These are phyloP conservation scores for Barnettozyma botsteinii DNA, from an alignment of 805 yeast species.

Conservation along the genomic window DNA sequence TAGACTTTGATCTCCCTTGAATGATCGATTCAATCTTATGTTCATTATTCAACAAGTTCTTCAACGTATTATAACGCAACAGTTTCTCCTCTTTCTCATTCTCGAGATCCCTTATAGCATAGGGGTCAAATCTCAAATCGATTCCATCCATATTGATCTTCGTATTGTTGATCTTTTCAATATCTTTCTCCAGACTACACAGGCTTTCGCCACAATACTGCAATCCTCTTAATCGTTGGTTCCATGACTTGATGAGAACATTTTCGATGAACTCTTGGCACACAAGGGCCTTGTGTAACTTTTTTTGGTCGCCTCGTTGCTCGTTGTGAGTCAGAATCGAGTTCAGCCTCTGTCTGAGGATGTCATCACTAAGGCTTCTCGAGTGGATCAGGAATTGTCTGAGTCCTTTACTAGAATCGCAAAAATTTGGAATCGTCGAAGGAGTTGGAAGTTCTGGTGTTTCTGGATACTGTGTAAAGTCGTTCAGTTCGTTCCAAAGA, in stretches of 20 bases:
- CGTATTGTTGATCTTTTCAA: slow-evolving; percentile 15
- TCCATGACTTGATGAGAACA: slow-evolving; percentile 44
- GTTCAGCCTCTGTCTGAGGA: slow-evolving; percentile 37
- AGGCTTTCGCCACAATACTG: slow-evolving; percentile 35
- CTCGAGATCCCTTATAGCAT: slow-evolving; percentile 37
- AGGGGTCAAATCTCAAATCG: slow-evolving; percentile 42
- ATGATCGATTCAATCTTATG: slow-evolving; percentile 36
- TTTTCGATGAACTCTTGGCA: slow-evolving; percentile 33
- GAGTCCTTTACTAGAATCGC: slow-evolving; percentile 31
- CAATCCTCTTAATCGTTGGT: slow-evolving; percentile 34
- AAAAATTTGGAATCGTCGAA: slow-evolving; percentile 20
- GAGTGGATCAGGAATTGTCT: slow-evolving; percentile 33
- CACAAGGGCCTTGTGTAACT: slow-evolving; percentile 12
- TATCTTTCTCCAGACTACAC: slow-evolving; percentile 29
- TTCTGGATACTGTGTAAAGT: slow-evolving; percentile 16
- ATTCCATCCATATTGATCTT: slow-evolving; percentile 19
- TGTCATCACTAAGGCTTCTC: slow-evolving; percentile 40
- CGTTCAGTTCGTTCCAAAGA: slow-evolving; percentile 20
- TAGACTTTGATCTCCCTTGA: too few relatives aligned
- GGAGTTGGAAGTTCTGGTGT: slow-evolving; percentile 22
- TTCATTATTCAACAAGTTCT: slow-evolving; percentile 36
- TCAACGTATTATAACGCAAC: slow-evolving; percentile 25
- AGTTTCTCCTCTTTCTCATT: slow-evolving; percentile 28
- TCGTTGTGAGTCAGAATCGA: slow-evolving; percentile 28
- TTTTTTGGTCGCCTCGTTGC: slow-evolving; percentile 5